These are phyloP conservation scores for Acmispon strigosus DNA, from an alignment of 306 rosid species.

Conservation along the genomic window DNA sequence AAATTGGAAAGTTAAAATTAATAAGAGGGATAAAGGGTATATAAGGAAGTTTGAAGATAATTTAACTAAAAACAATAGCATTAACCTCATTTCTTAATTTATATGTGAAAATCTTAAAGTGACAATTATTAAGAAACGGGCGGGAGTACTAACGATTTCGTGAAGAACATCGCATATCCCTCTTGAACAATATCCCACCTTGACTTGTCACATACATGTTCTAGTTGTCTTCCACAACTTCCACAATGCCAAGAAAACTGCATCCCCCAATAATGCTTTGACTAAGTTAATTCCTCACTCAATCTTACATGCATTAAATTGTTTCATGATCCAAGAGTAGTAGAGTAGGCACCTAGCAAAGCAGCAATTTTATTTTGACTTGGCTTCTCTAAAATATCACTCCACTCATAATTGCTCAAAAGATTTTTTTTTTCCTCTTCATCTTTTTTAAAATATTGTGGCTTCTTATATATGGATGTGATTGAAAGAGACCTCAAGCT, in stretches of 20 bases:
- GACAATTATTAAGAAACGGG: no score
- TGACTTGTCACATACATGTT: neutral
- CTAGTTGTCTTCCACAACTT: neutral
- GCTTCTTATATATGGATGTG: constrained; percentile 18
- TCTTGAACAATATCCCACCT: neutral
- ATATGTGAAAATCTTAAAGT: no score
- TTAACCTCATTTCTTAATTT: no score
- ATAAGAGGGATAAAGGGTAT: no score
- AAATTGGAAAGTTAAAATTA: no score
- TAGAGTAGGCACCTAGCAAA: neutral
- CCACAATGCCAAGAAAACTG: constrained; percentile 10
- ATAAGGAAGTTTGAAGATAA: no score
- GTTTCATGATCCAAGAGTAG: neutral
- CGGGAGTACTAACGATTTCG: no score
- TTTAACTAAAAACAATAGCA: no score
- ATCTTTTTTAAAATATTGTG: neutral
- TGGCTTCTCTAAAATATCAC: constrained; percentile 26
- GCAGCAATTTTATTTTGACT: constrained; percentile 40
- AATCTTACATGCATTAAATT: neutral
- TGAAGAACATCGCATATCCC: neutral
- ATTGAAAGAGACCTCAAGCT: constrained; percentile 32
- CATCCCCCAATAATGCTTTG: constrained; percentile 18
- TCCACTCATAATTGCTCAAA: neutral
- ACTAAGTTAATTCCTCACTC: neutral
- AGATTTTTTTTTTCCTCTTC: neutral